Evolutionary conservation across 352 stramenopile genomes (phyloP), one percentile per base, ranked within the genome.

Genomic region (Globisporangium orthogonon): DNA sequence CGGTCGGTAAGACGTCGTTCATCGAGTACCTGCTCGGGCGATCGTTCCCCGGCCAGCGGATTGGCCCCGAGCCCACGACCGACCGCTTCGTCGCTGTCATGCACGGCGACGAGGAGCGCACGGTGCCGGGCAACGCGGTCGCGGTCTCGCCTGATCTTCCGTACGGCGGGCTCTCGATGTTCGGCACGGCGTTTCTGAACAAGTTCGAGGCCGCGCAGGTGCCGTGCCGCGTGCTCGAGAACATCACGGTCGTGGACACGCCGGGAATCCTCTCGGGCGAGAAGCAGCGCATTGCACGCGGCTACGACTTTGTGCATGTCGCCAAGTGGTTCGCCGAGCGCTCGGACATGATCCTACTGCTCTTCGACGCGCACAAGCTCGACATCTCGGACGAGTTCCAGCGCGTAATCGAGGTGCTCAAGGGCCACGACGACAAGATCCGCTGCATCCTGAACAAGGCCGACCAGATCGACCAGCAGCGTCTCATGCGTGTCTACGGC

Each of bases 331-430:
- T 98, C 68, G 96, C 94, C 7, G 94, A 98, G 78, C 91, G 96
- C 35, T 96, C 94, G 17, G 96, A 99, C 70, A 87, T 98, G 52
- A 99, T 99, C 65, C 75, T 99, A 56, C 74, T 99, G 9, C 79
- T 99, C n/a, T 99, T 99, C 74, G 97, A 99, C 78, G 96, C 97
- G 18, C 96, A 99, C 78, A 99, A 99, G 73, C 78, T 99, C 28
- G 97, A 99, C 74, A 99, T 99, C 66, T 98, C 89, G 18, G 97
- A 99, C 81, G 97, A 99, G 67, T 98, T 99, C 65, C 97, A 98
- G 74, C 86, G 81, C 39, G 94, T 97, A 35, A 99, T 99, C 70
- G 94, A 99, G 69, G 88, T 97, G 9, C 80, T 99, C 9, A 87
- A 91, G 53, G 78, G 95, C 53, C 95, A 99, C 56, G 96, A 98